Base-by-base conservation (phyloP, 179 eudicot species). In the Kewa caespitosa region DNA sequence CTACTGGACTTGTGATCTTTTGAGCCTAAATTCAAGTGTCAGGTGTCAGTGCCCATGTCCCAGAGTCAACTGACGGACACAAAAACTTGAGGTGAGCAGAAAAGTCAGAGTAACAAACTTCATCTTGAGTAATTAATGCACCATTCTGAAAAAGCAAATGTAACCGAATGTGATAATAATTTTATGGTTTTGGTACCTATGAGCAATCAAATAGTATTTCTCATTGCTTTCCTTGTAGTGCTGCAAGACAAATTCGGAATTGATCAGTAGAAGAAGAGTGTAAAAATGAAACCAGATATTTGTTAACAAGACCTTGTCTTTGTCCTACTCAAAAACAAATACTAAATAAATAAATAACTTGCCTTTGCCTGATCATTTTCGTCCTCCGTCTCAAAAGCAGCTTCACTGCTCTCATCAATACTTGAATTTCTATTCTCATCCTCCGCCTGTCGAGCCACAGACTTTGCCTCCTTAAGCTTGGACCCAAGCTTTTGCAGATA, bases 141-240 rank as follows among this genome's bases (percentile, higher is more conserved):
- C n/a, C n/a, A n/a, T n/a, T n/a, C n/a, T n/a, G n/a, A n/a, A n/a
- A n/a, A n/a, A n/a, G n/a, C n/a, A n/a, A n/a, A n/a, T n/a, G n/a
- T n/a, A n/a, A n/a, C n/a, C n/a, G n/a, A n/a, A n/a, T n/a, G n/a
- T n/a, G n/a, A n/a, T n/a, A n/a, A n/a, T n/a, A n/a, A n/a, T n/a
- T n/a, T n/a, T n/a, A n/a, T n/a, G n/a, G n/a, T n/a, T n/a, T n/a
- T n/a, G n/a, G 48, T 87, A 96, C 99, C 97, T 93, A 74, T 96
- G 99, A 75, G 99, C 99, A 89, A 96, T 93, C 85, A 89, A 73
- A 84, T 96, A 96, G 84, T 96, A 96, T 81, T 96, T 96, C 84
- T 96, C 99, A 78, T 96, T 96, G 92, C 99, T 93, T 85, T 96
- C 99, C 90, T 90, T 77, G 80, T 96, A 96, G 83, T 96, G 98